Percentiles rank a stretch among this genome's conserved stretches.
Conservation (phyloP, 2,329 filamentous ascomycete species). For the Venturia carpophila region DNA sequence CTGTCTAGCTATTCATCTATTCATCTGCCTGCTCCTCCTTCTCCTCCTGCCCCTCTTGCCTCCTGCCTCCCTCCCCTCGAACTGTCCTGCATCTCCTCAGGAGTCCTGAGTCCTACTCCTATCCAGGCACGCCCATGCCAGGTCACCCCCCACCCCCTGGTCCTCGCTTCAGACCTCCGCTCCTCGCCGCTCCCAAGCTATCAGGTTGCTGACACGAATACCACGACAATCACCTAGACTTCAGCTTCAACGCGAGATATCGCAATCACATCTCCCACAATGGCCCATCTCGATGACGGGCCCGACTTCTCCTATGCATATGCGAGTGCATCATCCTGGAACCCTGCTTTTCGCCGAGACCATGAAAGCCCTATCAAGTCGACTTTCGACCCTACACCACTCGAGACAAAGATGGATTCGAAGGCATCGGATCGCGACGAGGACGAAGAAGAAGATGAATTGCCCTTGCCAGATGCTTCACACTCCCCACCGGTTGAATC, state of each 20-base stretch:
- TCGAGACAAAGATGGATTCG: not conserved
- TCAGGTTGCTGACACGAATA: not conserved
- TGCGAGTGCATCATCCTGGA: conserved; percentile 38
- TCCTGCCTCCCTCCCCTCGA: not conserved
- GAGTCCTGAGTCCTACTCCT: not conserved
- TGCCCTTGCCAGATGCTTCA: not conserved
- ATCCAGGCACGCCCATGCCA: not conserved
- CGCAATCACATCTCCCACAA: not conserved
- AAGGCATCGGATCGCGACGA: not conserved
- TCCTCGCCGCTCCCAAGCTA: conserved; percentile 2
- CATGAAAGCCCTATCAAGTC: conserved; percentile 8
- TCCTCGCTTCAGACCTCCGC: not conserved
- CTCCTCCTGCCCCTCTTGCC: no score
- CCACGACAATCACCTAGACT: not conserved
- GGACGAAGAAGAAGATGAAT: conserved; percentile 8
- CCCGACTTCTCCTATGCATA: conserved; percentile 37
- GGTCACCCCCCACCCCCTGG: no score
- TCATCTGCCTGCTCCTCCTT: no score
- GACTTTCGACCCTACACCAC: not conserved
- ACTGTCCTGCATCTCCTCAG: not conserved
- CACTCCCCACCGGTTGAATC: not conserved
- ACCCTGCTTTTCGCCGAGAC: conserved; percentile 48
- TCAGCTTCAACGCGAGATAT: not conserved
- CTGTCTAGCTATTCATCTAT: no score
- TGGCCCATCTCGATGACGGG: conserved; percentile 23